Base-by-base conservation (phyloP, 2,329 filamentous ascomycete genomes). In the Alternaria sp. region DNA sequence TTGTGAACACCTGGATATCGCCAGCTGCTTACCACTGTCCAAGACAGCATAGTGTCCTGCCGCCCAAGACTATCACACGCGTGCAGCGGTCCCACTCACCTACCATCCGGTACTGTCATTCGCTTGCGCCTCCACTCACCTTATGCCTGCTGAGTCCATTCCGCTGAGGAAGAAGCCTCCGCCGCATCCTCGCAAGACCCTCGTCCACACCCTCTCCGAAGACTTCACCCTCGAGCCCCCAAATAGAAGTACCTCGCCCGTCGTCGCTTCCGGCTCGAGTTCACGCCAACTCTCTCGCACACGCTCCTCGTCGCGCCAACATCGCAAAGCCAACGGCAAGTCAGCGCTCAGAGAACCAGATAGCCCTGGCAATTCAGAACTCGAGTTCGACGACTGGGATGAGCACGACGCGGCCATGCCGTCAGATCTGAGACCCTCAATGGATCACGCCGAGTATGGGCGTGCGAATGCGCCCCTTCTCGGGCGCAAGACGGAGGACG, bases 401-500 rank as follows among this genome's bases (percentile, higher is more conserved):
- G 80, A 82, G 66, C 78, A 79, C 73, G 77, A 80, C 67, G 70
- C 71, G 59, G 76, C 76, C 62, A 85, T 85, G 83, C 83, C 83
- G 51, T 85, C 83, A 3, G 83, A 85, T 67, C 77, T 86, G 67
- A 77, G 84, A 57, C 79, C 82, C 19, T 76, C 76, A 43, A 74
- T 81, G 53, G 76, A 76, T 46, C 76, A 78, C 56, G 73, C 77
- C 53, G 75, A 74, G 21, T 80, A 81, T 63, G 79, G 80, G 28
- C 77, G 78, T 46, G 82, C 82, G 40, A 81, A 86, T 57, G 81
- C 85, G 66, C 88, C 88, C 23, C 77, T 90, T 67, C 81, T 90
- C 30, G 84, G 78, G 36, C 70, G 66, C 54, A 80, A 81, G 67
- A 80, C 79, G 62, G 68, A 69, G 56, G 73, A 77, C 58, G 74